phyloP scores from a whole-genome alignment of 306 rosid species.

The Calophaca sinica region DNA sequence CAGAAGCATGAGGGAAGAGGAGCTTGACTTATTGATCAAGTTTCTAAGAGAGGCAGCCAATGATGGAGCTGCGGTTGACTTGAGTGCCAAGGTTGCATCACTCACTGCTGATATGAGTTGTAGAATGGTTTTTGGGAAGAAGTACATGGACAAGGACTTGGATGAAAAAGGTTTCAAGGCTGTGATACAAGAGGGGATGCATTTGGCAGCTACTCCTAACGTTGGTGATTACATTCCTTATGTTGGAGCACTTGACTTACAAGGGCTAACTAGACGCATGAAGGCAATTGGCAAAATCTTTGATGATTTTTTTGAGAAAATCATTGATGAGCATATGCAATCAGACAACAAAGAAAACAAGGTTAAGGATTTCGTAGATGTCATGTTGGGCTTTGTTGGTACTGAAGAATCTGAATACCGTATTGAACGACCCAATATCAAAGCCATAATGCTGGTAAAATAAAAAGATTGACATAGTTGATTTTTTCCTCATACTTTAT shows the following conservation, averaged over 20 bases:
- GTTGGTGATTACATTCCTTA: conserved; percentile 66
- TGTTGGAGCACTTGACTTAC: conserved; percentile 63
- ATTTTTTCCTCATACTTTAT: not conserved
- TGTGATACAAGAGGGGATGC: conserved; percentile 55
- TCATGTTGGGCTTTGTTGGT: conserved; percentile 62
- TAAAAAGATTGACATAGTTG: too few species aligned
- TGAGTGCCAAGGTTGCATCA: conserved; percentile 54
- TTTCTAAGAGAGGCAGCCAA: conserved; percentile 47
- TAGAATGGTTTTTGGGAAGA: conserved; percentile 67
- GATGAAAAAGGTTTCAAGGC: conserved; percentile 63
- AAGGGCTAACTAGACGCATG: conserved; percentile 60
- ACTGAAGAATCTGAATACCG: conserved; percentile 58
- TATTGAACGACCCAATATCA: conserved; percentile 63
- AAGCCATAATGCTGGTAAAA: conserved; percentile 67
- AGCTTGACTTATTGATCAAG: conserved; percentile 51
- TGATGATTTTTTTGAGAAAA: conserved; percentile 65
- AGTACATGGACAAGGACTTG: conserved; percentile 58
- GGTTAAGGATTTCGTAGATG: conserved; percentile 69
- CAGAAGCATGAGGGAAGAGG: conserved; percentile 63
- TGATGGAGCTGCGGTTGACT: conserved; percentile 50
- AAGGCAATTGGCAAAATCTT: conserved; percentile 55
- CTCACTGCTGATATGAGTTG: conserved; percentile 56
- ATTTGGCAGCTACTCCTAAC: conserved; percentile 49
- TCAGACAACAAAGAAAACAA: conserved; percentile 41
- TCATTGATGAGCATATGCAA: conserved; percentile 66